Evolutionary conservation across 805 yeast genomes (phyloP), one percentile per base, ranked within the genome.

Genomic region (Yamadazyma nakazawae): DNA sequence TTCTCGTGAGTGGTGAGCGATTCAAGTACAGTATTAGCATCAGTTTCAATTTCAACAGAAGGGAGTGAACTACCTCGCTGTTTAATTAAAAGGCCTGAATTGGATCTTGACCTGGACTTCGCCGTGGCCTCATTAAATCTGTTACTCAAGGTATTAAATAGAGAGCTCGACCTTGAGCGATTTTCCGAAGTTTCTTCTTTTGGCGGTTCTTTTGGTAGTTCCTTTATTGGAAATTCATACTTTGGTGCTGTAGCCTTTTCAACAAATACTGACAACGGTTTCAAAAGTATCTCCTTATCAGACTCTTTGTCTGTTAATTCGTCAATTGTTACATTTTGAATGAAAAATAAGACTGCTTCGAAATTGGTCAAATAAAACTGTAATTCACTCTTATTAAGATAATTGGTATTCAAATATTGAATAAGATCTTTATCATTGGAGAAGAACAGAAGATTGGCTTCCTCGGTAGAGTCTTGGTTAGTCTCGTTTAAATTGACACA

Each of bases 281-380:
- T 48, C 2, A 53, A 49, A 32, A 68, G 52, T 14, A 48, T 43
- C 10, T 55, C 45, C 24, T 51, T 51, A 11, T 36, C 37, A 13
- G 53, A 42, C 11, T 46, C 12, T 16, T 48, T 46, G 17, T 45
- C 40, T 9, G 44, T 37, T 34, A 70, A 56, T 36, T 67, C 74
- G 14, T 53, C 49, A 12, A 68, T 50, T 1, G 73, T 65, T 5
- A 70, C 63, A 40, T 65, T 68, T 47, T 67, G 64, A 32, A 71
- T 55, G 53, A 65, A 72, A 38, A 57, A 63, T 12, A 70, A 55
- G 14, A 68, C 63, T 3, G 76, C 76, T 45, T 72, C 76, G 43
- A 70, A 66, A 51, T 72, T 72, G 3, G 76, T 71, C 26, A 71
- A 55, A 50, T 69, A 71, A 47, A 62, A 72, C 40, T 61, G 60